These are phyloP conservation scores for Botryobasidium botryosum DNA, from an alignment of 768 basidiomycete genomes.

Conservation along the genomic window DNA sequence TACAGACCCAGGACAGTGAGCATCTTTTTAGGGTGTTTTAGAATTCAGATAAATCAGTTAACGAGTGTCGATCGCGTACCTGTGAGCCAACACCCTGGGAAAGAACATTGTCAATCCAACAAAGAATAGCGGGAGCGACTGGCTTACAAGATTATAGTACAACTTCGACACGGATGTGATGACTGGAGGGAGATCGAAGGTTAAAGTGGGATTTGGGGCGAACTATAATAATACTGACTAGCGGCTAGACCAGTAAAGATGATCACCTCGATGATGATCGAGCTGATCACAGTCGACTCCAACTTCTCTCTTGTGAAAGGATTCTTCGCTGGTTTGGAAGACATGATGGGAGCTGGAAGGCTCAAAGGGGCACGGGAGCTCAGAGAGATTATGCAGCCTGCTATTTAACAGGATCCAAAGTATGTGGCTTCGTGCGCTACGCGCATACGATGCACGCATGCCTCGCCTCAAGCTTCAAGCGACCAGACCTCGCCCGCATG, in stretches of 20 bases:
- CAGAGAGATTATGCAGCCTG: no score
- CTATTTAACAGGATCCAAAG: no score
- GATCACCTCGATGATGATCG: neutral
- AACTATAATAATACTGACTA: neutral
- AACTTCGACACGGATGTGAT: neutral
- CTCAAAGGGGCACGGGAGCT: no score
- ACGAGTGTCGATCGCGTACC: neutral
- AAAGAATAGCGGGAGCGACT: no score
- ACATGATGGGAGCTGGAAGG: no score
- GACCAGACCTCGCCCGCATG: no score
- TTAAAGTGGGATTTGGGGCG: neutral
- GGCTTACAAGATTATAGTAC: neutral
- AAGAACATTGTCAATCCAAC: no score
- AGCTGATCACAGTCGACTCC: neutral
- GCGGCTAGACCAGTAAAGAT: neutral
- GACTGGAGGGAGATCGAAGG: neutral
- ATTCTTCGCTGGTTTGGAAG: no score
- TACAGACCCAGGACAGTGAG: conserved; percentile 42
- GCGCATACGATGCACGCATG: no score
- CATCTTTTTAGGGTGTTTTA: conserved; percentile 30
- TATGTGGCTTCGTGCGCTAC: no score
- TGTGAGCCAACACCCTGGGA: neutral
- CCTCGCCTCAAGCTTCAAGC: no score
- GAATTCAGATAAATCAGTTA: neutral
- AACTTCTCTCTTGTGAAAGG: no score